phyloP scores from a whole-genome alignment of 495 filamentous ascomycete genomes.

The Lasiosphaeris hirsuta region DNA sequence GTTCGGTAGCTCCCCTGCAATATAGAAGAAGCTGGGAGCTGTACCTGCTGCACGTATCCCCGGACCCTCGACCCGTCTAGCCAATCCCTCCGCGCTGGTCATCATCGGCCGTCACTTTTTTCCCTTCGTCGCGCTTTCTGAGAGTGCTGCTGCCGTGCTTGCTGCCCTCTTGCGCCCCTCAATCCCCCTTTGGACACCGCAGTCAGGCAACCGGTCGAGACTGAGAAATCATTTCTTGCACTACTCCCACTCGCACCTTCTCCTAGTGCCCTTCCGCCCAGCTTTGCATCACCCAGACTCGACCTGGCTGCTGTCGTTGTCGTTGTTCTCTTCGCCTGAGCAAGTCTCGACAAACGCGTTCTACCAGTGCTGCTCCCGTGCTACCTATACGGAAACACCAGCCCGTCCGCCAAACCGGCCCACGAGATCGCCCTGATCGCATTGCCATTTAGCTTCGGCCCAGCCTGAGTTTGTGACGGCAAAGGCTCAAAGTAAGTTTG shows the following conservation, averaged over 20 bases:
- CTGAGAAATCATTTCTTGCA: no score
- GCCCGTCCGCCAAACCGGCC: neutral
- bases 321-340: slow-evolving; percentile 1
- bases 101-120: slow-evolving; percentile 3
- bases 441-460: neutral
- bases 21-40: neutral
- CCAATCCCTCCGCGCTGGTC: slow-evolving; percentile 3
- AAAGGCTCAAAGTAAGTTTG: neutral
- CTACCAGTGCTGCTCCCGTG: neutral
- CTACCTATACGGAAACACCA: no score
- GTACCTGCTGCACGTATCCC: neutral
- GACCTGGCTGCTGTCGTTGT: neutral
- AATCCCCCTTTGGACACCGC: neutral
- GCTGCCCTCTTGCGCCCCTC: slow-evolving; percentile 3
- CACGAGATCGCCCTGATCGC: neutral
- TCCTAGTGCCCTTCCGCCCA: neutral
- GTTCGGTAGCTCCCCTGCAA: neutral
- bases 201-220: no score
- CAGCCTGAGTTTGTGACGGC: neutral
- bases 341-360: slow-evolving; percentile 5
- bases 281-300: neutral
- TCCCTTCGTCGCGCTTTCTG: slow-evolving; percentile 1
- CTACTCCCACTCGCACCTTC: neutral
- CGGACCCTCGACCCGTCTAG: neutral
- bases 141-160: neutral